Percentiles rank a stretch among this genome's conserved stretches.
phyloP scores from a whole-genome alignment of 768 basidiomycete species.

The Pleurotus cornucopiae region DNA sequence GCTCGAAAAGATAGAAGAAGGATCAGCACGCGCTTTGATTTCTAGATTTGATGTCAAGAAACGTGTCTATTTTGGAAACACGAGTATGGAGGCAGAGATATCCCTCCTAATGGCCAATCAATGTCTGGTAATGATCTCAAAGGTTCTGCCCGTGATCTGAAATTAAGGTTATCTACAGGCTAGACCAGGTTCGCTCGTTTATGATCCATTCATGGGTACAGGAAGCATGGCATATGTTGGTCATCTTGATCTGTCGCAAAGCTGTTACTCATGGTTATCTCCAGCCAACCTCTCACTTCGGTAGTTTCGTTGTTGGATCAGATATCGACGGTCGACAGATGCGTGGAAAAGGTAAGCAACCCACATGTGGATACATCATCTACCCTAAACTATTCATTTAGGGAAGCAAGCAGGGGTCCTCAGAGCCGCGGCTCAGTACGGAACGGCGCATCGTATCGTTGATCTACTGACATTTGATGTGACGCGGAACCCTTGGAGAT shows the following conservation, averaged over 20 bases:
- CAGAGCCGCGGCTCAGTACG: slow-evolving; percentile 82
- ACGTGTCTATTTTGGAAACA: slow-evolving; percentile 88
- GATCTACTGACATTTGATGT: slow-evolving; percentile 92
- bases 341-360: slow-evolving; percentile 75
- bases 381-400: slow-evolving; percentile 12
- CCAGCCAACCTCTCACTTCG: slow-evolving; percentile 85
- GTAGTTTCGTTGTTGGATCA: slow-evolving; percentile 82
- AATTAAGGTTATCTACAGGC: slow-evolving; percentile 42
- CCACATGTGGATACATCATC: neutral
- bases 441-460: slow-evolving; percentile 63
- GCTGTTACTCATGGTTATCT: neutral
- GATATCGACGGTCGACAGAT: slow-evolving; percentile 98
- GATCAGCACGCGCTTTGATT: slow-evolving; percentile 65
- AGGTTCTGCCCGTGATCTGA: neutral
- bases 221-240: slow-evolving; percentile 85
- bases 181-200: slow-evolving; percentile 82
- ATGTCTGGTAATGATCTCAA: slow-evolving; percentile 57
- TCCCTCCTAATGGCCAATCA: slow-evolving; percentile 97
- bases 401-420: slow-evolving; percentile 64
- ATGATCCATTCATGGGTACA: slow-evolving; percentile 94
- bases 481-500: slow-evolving; percentile 85
- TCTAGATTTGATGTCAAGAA: slow-evolving; percentile 83
- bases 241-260: neutral
- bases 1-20: slow-evolving; percentile 45
- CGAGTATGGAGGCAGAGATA: slow-evolving; percentile 96